A percentile compares a stretch with the other conserved stretches of the same genome.
phyloP scores from a whole-genome alignment of 164 flowering plant species.

The Macadamia integrifolia region DNA sequence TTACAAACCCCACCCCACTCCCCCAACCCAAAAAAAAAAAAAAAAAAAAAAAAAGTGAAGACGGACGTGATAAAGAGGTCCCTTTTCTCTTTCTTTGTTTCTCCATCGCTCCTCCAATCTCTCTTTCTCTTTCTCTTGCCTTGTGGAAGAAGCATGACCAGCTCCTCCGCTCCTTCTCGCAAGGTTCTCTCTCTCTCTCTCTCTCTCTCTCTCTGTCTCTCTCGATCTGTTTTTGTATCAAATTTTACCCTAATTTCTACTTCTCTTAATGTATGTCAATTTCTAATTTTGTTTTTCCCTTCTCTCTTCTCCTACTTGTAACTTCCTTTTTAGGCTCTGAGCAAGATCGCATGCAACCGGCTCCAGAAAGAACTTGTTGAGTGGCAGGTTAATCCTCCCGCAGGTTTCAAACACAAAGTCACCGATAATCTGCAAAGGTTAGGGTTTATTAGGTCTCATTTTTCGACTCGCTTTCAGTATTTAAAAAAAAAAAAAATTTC shows the following conservation, averaged over 20 bases:
- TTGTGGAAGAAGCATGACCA: constrained; percentile 14
- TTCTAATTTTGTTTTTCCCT: neutral
- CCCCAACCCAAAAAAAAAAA: too few species aligned
- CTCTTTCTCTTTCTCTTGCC: neutral
- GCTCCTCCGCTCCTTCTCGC: constrained; percentile 24
- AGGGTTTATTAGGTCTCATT: neutral
- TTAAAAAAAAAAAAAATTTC: neutral
- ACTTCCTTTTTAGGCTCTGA: constrained; percentile 36
- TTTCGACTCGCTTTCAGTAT: constrained; percentile 1
- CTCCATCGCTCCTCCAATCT: neutral
- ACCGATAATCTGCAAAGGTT: constrained; percentile 91
- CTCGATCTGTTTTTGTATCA: too few species aligned
- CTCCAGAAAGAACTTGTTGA: constrained; percentile 88
- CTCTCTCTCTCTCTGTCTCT: neutral
- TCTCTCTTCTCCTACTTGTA: neutral
- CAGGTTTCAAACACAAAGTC: constrained; percentile 76
- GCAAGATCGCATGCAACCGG: constrained; percentile 81
- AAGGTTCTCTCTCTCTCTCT: constrained; percentile 11
- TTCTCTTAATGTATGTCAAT: neutral
- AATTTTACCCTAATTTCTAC: neutral
- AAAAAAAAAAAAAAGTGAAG: neutral
- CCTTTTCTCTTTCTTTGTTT: neutral
- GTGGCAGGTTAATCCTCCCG: constrained; percentile 90
- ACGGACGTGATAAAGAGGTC: neutral
- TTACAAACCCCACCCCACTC: too few species aligned